Base-by-base conservation (phyloP, 2,329 filamentous ascomycete species). In the Calonectria pseudoreteaudii region DNA sequence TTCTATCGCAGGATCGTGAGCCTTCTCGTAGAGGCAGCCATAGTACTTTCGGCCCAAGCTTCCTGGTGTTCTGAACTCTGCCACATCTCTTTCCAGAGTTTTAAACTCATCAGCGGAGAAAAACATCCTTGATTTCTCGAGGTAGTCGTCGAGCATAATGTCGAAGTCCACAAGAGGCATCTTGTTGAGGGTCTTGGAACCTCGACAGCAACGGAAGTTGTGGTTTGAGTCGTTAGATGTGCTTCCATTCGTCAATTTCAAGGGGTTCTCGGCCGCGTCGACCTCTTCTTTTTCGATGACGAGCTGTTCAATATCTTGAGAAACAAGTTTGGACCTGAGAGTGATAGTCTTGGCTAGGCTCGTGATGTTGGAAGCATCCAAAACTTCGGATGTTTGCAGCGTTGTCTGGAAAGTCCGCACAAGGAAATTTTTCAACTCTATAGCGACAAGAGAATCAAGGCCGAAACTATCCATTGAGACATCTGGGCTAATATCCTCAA, bases 381-480 rank as follows among this genome's bases (percentile, higher is more conserved):
- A 18, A 50, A 76, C 65, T 52, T 76, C 73, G 2, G 75, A 73
- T 31, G 70, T 76, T n/a, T 76, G 75, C 6, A 76, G 60, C 13
- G 70, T 69, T 28, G 71, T 60, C 26, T 73, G 68, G 65, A 76
- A 72, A 28, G 71, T 73, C 2, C 73, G 70, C 16, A 38, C 67
- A 44, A 76, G 66, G 28, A 52, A 76, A 56, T 76, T 76, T 68
- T 76, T 76, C 64, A 76, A 47, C 62, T 76, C 75, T 3, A 75
- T 76, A n/a, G 75, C 68, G 5, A 76, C 73, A 2, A 76, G 68
- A 18, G 75, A 76, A 26, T 76, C 75, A 30, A 76, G 71, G 9
- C 75, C 75, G 7, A 76, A 68, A 14, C 49, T 73, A 20, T 71
- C 70, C 65, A 76, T 71, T 9, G 74, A 68, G 28, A 71, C 62